Conservation (phyloP, 1,139 yeast species). For the Yamadazyma oceani region DNA sequence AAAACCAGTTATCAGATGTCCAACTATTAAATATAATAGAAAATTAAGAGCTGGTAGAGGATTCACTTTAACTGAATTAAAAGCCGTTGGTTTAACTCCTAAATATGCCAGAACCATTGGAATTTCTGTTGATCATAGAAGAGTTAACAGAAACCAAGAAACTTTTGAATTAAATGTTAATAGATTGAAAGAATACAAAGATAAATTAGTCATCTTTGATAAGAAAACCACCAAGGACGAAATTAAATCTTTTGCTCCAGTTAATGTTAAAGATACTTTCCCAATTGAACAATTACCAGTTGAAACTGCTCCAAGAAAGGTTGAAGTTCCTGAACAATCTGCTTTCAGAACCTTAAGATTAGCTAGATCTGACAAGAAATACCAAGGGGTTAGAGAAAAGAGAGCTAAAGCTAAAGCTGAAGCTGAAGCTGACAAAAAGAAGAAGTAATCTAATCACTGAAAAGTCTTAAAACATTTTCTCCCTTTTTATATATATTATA, state of each 20-base stretch:
- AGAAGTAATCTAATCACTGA: constrained; percentile 59
- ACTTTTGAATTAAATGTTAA: constrained; percentile 92
- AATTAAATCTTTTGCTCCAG: constrained; percentile 69
- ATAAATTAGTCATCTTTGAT: constrained; percentile 95
- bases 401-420: constrained; percentile 96
- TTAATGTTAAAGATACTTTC: constrained; percentile 79
- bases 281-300: constrained; percentile 81
- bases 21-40: constrained; percentile 98
- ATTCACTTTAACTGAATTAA: constrained; percentile 96
- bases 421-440: constrained; percentile 97
- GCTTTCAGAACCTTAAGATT: constrained; percentile 95
- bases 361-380: constrained; percentile 93
- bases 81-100: constrained; percentile 95
- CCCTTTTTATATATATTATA: constrained; percentile 1
- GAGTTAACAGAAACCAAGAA: constrained; percentile 98
- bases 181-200: constrained; percentile 94
- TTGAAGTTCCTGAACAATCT: constrained; percentile 77
- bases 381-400: constrained; percentile 95
- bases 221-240: constrained; percentile 77
- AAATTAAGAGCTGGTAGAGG: constrained; percentile 99
- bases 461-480: not conserved
- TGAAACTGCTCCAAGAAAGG: constrained; percentile 87
- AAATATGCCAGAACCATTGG: constrained; percentile 98
- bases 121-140: constrained; percentile 99
- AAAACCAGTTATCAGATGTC: constrained; percentile 98